Percentiles rank a stretch among this genome's conserved stretches.
phyloP scores from a whole-genome alignment of 2,329 filamentous ascomycete species.

The Ophiostoma sp. region DNA sequence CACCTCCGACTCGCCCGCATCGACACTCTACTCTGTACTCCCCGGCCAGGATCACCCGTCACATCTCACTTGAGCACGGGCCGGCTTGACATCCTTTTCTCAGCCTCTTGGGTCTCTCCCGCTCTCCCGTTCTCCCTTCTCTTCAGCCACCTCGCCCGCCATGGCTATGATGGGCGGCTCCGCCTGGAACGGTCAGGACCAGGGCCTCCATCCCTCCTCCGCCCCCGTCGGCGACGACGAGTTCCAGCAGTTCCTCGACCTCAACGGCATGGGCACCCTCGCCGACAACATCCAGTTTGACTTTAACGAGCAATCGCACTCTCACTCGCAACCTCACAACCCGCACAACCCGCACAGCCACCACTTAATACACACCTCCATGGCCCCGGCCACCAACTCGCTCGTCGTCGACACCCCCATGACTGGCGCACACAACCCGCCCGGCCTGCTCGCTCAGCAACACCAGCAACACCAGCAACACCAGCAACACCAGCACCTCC shows the following conservation, averaged over 20 bases:
- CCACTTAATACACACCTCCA: slow-evolving; percentile 19
- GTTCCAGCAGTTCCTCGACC: slow-evolving; percentile 60
- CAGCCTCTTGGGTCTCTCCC: too few relatives aligned
- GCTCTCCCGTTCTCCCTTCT: not conserved
- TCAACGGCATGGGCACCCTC: slow-evolving; percentile 52
- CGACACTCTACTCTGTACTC: not conserved
- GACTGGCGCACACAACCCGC: slow-evolving; percentile 40
- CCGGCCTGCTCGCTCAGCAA: slow-evolving; percentile 34
- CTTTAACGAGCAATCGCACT: slow-evolving; percentile 48
- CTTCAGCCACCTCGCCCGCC: not conserved
- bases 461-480: slow-evolving; percentile 28
- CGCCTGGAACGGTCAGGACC: slow-evolving; percentile 54
- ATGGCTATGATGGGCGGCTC: slow-evolving; percentile 49
- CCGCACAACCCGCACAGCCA: not conserved
- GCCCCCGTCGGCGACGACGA: slow-evolving; percentile 48
- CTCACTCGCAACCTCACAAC: slow-evolving; percentile 13
- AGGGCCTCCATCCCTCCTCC: slow-evolving; percentile 46
- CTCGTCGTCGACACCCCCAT: slow-evolving; percentile 50
- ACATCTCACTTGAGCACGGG: not conserved
- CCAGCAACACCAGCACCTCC: slow-evolving; percentile 31
- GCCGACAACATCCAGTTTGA: slow-evolving; percentile 54
- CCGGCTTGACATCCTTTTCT: not conserved
- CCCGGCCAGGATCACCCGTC: not conserved
- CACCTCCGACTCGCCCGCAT: not conserved
- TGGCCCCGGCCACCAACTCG: slow-evolving; percentile 34